A percentile compares a stretch with the other conserved stretches of the same genome.
Evolutionary conservation across 257 asterid species (phyloP).

Genomic region (Solanum etuberosum): DNA sequence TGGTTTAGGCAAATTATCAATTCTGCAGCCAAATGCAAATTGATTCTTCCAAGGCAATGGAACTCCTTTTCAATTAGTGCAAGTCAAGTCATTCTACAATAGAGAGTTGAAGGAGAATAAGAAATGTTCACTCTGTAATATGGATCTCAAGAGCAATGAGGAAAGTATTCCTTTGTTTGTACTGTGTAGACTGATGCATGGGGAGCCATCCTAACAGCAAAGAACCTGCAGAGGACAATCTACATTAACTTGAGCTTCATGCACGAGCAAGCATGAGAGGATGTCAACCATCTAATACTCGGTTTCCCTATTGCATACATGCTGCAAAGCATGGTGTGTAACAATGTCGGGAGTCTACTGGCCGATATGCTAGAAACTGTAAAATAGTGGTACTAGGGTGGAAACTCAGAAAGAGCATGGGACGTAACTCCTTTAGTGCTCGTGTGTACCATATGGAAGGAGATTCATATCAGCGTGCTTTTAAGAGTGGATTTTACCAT

Average conservation of each 20-base stretch:
- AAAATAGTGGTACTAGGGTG: background rate
- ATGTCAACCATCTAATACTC: background rate
- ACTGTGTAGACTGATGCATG: background rate
- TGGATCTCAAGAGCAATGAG: background rate
- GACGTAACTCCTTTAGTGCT: background rate
- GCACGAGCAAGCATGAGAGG: background rate
- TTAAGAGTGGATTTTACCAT: background rate
- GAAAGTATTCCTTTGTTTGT: background rate
- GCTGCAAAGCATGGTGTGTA: background rate
- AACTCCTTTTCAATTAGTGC: background rate
- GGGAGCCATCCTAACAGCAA: background rate
- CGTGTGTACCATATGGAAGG: background rate
- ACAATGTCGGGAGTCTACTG: background rate
- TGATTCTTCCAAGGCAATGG: background rate
- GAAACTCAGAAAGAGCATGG: background rate
- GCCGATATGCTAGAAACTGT: background rate
- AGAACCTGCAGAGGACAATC: background rate
- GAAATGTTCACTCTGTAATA: background rate
- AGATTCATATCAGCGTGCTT: background rate
- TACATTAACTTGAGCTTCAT: background rate
- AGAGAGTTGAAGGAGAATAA: background rate
- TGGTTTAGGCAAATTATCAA: background rate
- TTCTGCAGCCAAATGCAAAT: background rate
- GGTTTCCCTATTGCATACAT: background rate
- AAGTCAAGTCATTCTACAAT: background rate